phyloP scores from a whole-genome alignment of 352 stramenopile species.

The Pythium sukuiense region DNA sequence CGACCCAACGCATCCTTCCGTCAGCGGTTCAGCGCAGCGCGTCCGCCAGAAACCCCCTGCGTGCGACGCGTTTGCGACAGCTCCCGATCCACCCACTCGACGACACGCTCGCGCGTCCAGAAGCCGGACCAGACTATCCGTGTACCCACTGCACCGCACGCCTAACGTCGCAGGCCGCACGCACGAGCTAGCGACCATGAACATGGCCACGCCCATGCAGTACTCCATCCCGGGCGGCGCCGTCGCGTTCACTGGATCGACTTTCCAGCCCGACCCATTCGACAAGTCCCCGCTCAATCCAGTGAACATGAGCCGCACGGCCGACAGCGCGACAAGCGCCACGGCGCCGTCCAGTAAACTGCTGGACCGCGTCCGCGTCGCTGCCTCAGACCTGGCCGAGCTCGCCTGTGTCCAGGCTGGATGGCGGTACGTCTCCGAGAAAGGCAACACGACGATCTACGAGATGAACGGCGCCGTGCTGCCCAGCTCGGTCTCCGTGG shows the following conservation, averaged over 20 bases:
- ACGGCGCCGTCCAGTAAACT: slow-evolving; percentile 59
- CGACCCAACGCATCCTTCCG: too few species aligned
- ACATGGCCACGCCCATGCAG: slow-evolving; percentile 4
- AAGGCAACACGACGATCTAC: slow-evolving; percentile 57
- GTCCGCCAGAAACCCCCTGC: too few species aligned
- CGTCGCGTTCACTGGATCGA: not conserved
- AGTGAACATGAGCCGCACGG: slow-evolving; percentile 23
- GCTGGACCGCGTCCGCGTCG: slow-evolving; percentile 60
- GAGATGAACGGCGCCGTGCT: slow-evolving; percentile 57
- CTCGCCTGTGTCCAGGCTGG: slow-evolving; percentile 42
- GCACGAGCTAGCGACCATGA: slow-evolving; percentile 3
- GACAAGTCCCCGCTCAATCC: slow-evolving; percentile 27
- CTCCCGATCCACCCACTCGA: not conserved
- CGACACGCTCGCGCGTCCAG: not conserved
- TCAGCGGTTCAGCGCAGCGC: too few species aligned
- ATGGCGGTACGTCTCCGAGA: slow-evolving; percentile 54
- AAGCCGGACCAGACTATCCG: not conserved
- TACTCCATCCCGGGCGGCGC: not conserved
- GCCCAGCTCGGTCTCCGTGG: slow-evolving; percentile 26
- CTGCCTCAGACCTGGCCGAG: slow-evolving; percentile 53
- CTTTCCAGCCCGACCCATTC: slow-evolving; percentile 7
- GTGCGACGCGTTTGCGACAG: not conserved
- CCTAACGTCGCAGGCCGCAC: not conserved
- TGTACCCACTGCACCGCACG: not conserved
- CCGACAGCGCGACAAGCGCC: slow-evolving; percentile 7